Evolutionary conservation across 2,329 filamentous ascomycete genomes (phyloP).

Genomic region (Phyllosticta paracitricarpa): DNA sequence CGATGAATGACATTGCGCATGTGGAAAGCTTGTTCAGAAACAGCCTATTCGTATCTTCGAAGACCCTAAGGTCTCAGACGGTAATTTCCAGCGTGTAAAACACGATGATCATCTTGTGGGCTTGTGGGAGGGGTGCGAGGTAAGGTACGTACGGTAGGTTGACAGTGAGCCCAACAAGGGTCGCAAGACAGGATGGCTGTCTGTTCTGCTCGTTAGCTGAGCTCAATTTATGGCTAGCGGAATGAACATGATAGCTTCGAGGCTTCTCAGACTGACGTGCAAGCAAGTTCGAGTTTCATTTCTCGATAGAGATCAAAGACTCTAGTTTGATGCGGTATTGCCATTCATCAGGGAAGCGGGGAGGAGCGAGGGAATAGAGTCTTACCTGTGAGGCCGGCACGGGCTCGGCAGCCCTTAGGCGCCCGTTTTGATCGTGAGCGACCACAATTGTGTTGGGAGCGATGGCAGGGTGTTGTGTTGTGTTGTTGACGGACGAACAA

Average conservation of each 20-base stretch:
- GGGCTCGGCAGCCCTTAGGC: background rate
- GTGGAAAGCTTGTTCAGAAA: slow-evolving; percentile 25
- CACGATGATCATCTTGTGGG: slow-evolving; percentile 25
- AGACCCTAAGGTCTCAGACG: slow-evolving; percentile 30
- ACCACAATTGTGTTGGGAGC: background rate
- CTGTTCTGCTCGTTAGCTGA: background rate
- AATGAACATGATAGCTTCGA: slow-evolving; percentile 5
- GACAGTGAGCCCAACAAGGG: background rate
- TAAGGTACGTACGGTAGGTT: slow-evolving; percentile 12
- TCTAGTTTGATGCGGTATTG: slow-evolving; percentile 34
- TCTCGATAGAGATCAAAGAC: slow-evolving; percentile 33
- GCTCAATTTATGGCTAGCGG: background rate
- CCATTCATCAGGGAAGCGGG: slow-evolving; percentile 28
- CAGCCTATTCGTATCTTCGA: slow-evolving; percentile 32
- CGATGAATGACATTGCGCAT: background rate
- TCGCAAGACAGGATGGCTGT: background rate
- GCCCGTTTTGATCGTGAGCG: background rate
- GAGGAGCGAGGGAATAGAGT: background rate
- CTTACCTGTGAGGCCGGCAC: background rate
- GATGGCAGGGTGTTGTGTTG: background rate
- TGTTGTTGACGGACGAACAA: too few species aligned
- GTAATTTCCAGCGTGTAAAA: slow-evolving; percentile 37
- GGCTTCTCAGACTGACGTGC: slow-evolving; percentile 35
- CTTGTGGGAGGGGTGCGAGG: slow-evolving; percentile 14
- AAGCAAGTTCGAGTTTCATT: slow-evolving; percentile 32